A percentile compares a stretch with the other conserved stretches of the same genome.
Conservation (phyloP, 345 rosid species). For the Gossypium arboreum region DNA sequence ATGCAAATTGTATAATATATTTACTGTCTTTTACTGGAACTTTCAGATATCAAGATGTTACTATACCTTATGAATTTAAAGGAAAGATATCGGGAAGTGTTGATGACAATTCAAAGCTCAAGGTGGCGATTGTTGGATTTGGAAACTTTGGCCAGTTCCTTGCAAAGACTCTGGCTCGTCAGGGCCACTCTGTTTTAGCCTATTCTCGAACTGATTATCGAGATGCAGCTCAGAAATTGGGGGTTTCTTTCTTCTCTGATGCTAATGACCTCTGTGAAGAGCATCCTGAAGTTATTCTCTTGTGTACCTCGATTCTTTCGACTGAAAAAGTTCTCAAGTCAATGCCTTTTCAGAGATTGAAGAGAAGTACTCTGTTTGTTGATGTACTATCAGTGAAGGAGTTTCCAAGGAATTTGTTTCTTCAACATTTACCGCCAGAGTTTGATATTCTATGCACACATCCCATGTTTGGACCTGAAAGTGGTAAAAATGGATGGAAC, state of each 20-base stretch:
- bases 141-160: conserved; percentile 83
- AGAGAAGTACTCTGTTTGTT: conserved; percentile 77
- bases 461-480: conserved; percentile 90
- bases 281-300: conserved; percentile 74
- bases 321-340: conserved; percentile 66
- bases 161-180: conserved; percentile 50
- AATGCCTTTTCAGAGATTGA: conserved; percentile 66
- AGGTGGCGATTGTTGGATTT: conserved; percentile 72
- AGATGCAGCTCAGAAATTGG: conserved; percentile 45
- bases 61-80: conserved; percentile 25
- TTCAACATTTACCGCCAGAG: conserved; percentile 46
- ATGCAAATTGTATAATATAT: neutral
- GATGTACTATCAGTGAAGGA: conserved; percentile 89
- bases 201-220: conserved; percentile 68
- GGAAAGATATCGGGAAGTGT: conserved; percentile 22
- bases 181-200: conserved; percentile 67
- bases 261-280: conserved; percentile 74
- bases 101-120: conserved; percentile 46
- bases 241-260: conserved; percentile 53
- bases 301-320: conserved; percentile 73
- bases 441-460: conserved; percentile 77
- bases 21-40: neutral
- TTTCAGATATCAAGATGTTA: conserved; percentile 36
- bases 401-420: conserved; percentile 59
- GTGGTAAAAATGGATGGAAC: conserved; percentile 75